Evolutionary conservation across 177 flowering plant species (phyloP).

Genomic region (Tripterygium wilfordii): DNA sequence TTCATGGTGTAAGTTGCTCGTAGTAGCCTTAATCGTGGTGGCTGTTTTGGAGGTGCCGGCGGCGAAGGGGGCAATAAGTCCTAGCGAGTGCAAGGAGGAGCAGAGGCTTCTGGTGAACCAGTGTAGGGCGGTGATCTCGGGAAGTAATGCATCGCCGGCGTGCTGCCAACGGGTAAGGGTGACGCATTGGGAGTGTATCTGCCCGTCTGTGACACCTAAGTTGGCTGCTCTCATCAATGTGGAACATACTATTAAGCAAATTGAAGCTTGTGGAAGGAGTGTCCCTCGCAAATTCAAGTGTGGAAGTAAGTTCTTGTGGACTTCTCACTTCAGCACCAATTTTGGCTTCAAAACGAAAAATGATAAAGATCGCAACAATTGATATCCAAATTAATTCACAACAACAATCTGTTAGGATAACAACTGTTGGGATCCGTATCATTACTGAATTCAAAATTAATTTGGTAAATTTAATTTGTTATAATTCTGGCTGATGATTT

Average conservation of each 20-base stretch:
- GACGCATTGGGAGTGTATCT: slow-evolving; percentile 8
- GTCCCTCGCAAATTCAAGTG: slow-evolving; percentile 14
- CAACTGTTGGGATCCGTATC: no score
- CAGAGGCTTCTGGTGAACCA: background rate
- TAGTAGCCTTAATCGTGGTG: background rate
- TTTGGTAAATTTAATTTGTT: no score
- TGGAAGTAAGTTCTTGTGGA: slow-evolving; percentile 9
- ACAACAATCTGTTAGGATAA: no score
- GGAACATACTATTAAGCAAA: slow-evolving; percentile 1
- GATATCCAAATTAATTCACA: no score
- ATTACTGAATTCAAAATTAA: no score
- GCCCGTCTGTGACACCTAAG: slow-evolving; percentile 10
- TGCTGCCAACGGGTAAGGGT: slow-evolving; percentile 8
- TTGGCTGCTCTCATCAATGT: slow-evolving; percentile 5
- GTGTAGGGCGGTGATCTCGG: slow-evolving; percentile 3
- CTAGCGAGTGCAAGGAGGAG: slow-evolving; percentile 12
- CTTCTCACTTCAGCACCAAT: no score
- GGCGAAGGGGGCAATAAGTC: slow-evolving; percentile 3
- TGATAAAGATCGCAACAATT: no score
- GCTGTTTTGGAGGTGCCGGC: background rate
- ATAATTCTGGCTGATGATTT: no score
- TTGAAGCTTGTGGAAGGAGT: slow-evolving; percentile 10
- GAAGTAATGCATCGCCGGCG: background rate
- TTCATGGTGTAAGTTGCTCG: background rate
- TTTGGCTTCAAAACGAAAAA: no score